These are phyloP conservation scores for Colletotrichum agaves DNA, from an alignment of 2,329 filamentous ascomycete species.

Conservation along the genomic window DNA sequence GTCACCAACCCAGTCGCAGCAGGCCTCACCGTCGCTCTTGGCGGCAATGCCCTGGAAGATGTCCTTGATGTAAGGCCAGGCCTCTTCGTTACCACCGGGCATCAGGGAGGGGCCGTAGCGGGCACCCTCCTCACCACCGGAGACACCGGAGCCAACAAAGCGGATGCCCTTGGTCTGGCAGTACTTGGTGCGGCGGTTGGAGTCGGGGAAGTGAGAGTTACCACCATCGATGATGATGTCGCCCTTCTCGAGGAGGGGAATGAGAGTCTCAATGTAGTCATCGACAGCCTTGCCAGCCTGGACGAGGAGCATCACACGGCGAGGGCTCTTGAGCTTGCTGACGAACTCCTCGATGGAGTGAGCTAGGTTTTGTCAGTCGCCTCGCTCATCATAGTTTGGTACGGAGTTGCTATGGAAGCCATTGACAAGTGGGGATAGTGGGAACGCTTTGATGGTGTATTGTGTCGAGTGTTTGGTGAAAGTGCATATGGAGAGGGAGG, in stretches of 20 bases:
- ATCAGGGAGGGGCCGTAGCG: slow-evolving; percentile 97
- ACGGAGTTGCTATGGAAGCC: no score
- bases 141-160: slow-evolving; percentile 97
- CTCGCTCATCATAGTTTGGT: no score
- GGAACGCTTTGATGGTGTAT: not conserved
- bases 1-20: slow-evolving; percentile 99
- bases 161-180: slow-evolving; percentile 87
- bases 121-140: slow-evolving; percentile 98
- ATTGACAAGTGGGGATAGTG: slow-evolving; percentile 54
- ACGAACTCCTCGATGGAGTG: slow-evolving; percentile 95
- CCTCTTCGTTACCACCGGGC: slow-evolving; percentile 98
- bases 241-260: slow-evolving; percentile 83
- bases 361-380: slow-evolving; percentile 55
- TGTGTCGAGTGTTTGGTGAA: no score
- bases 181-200: slow-evolving; percentile 96
- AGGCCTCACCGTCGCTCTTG: slow-evolving; percentile 96
- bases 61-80: slow-evolving; percentile 98
- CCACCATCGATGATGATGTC: slow-evolving; percentile 99
- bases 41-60: slow-evolving; percentile 98
- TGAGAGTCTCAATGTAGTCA: slow-evolving; percentile 96
- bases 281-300: slow-evolving; percentile 98
- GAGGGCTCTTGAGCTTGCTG: slow-evolving; percentile 95
- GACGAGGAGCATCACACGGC: slow-evolving; percentile 98
- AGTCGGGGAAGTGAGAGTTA: slow-evolving; percentile 99
- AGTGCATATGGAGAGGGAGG: no score